These are phyloP conservation scores for Leccinum griseonigrum DNA, from an alignment of 1,284 basidiomycete genomes.

Conservation along the genomic window DNA sequence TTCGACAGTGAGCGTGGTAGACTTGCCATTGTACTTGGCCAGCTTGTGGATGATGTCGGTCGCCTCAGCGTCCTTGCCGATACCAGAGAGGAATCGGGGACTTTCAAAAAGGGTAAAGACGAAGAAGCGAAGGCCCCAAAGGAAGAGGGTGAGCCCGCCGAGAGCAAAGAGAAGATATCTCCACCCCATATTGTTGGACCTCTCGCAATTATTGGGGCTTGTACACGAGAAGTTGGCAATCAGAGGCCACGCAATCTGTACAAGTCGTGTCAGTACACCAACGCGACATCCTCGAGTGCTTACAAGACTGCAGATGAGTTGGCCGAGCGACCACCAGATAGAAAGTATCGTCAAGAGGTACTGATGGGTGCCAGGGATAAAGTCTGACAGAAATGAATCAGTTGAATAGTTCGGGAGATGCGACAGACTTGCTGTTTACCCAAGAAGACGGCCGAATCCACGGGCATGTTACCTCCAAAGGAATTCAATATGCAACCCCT, in stretches of 20 bases:
- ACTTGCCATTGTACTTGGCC: slow-evolving; percentile 56
- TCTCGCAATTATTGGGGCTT: slow-evolving; percentile 34
- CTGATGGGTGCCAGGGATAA: slow-evolving; percentile 64
- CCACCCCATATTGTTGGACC: slow-evolving; percentile 57
- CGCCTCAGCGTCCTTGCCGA: slow-evolving; percentile 62
- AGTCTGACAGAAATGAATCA: slow-evolving; percentile 43
- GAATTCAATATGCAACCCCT: not conserved
- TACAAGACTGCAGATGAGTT: slow-evolving; percentile 62
- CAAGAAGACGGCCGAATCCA: slow-evolving; percentile 65
- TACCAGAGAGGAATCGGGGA: slow-evolving; percentile 60
- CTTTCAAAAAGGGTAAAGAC: slow-evolving; percentile 61
- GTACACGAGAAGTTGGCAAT: slow-evolving; percentile 49
- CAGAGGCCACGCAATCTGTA: slow-evolving; percentile 48
- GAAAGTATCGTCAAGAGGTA: slow-evolving; percentile 67
- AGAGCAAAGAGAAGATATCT: slow-evolving; percentile 45
- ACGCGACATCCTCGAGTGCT: slow-evolving; percentile 24
- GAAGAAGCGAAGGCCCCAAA: slow-evolving; percentile 60
- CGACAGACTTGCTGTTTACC: slow-evolving; percentile 34
- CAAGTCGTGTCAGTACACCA: not conserved
- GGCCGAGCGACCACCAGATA: slow-evolving; percentile 71
- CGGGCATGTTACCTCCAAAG: slow-evolving; percentile 50
- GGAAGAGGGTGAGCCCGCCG: slow-evolving; percentile 49
- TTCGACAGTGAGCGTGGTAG: slow-evolving; percentile 39
- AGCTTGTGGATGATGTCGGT: slow-evolving; percentile 57
- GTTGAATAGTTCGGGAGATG: not conserved